These are phyloP conservation scores for Solanum appendiculatum DNA, from an alignment of 257 asterid genomes.

Conservation along the genomic window DNA sequence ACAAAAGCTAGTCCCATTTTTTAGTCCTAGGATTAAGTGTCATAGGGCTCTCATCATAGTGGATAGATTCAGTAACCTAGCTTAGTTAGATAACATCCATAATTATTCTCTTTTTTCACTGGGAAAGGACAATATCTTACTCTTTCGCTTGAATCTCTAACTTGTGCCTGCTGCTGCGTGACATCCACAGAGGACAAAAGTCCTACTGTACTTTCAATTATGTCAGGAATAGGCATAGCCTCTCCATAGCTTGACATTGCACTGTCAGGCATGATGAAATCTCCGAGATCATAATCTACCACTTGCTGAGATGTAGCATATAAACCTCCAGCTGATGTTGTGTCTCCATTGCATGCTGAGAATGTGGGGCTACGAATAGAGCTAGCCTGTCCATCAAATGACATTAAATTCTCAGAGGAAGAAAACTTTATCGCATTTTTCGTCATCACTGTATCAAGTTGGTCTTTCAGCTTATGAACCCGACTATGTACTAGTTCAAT, in stretches of 20 bases:
- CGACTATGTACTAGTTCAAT: conserved; percentile 54
- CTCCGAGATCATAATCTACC: conserved; percentile 3
- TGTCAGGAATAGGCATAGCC: conserved; percentile 14
- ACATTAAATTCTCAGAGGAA: conserved; percentile 79
- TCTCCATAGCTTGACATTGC: conserved; percentile 1
- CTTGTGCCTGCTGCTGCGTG: conserved; percentile 4
- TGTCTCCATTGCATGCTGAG: conserved; percentile 10
- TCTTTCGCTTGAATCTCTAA: conserved; percentile 28
- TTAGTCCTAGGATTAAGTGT: not conserved
- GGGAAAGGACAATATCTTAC: conserved; percentile 9
- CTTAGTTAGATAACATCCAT: not conserved
- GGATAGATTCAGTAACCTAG: not conserved
- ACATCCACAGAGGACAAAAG: conserved; percentile 9
- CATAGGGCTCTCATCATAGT: not conserved
- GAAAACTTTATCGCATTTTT: conserved; percentile 63
- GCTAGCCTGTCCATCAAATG: conserved; percentile 50
- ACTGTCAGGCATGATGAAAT: conserved; percentile 20
- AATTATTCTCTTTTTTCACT: not conserved
- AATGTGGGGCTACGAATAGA: conserved; percentile 63
- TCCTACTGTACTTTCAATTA: conserved; percentile 23
- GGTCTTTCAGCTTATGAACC: conserved; percentile 60
- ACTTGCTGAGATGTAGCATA: not conserved
- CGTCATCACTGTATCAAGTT: conserved; percentile 44
- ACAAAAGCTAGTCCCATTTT: not conserved
- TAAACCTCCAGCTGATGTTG: conserved; percentile 6